Evolutionary conservation across 257 asterid genomes (phyloP).

Genomic region (Solanum lignicaule): DNA sequence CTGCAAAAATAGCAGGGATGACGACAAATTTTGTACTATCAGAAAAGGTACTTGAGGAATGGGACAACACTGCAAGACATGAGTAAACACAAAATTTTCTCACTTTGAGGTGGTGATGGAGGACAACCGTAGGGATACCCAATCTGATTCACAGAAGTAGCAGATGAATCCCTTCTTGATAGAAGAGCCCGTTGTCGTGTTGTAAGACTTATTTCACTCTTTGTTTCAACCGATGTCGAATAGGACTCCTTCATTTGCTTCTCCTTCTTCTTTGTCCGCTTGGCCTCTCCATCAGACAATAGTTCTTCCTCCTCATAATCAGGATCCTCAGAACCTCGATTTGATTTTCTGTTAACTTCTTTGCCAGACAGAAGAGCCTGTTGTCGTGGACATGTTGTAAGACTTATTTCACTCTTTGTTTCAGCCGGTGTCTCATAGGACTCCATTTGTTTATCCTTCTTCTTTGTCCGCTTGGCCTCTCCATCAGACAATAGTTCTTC

Average conservation of each 20-base stretch:
- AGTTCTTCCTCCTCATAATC: constrained; percentile 34
- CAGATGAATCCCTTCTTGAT: constrained; percentile 21
- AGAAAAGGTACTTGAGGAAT: not conserved
- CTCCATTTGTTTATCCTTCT: constrained; percentile 50
- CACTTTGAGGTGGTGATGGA: constrained; percentile 31
- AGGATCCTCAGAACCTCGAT: constrained; percentile 34
- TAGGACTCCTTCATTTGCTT: constrained; percentile 48
- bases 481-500: not conserved
- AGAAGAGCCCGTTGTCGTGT: constrained; percentile 65
- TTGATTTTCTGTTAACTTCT: constrained; percentile 34
- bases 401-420: constrained; percentile 58
- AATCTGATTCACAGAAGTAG: constrained; percentile 17
- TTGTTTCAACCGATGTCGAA: constrained; percentile 49
- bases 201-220: constrained; percentile 69
- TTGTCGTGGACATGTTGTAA: constrained; percentile 87
- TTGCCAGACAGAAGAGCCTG: constrained; percentile 28
- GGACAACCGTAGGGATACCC: constrained; percentile 36
- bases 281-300: constrained; percentile 44
- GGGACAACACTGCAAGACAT: not conserved
- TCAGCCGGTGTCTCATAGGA: constrained; percentile 44
- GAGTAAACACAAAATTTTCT: not conserved
- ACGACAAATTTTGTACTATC: not conserved
- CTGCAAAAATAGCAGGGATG: constrained; percentile 4
- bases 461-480: constrained; percentile 35
- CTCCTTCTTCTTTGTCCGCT: constrained; percentile 36